These are phyloP conservation scores for Rhizodiscina lignyota DNA, from an alignment of 495 filamentous ascomycete species.

Conservation along the genomic window DNA sequence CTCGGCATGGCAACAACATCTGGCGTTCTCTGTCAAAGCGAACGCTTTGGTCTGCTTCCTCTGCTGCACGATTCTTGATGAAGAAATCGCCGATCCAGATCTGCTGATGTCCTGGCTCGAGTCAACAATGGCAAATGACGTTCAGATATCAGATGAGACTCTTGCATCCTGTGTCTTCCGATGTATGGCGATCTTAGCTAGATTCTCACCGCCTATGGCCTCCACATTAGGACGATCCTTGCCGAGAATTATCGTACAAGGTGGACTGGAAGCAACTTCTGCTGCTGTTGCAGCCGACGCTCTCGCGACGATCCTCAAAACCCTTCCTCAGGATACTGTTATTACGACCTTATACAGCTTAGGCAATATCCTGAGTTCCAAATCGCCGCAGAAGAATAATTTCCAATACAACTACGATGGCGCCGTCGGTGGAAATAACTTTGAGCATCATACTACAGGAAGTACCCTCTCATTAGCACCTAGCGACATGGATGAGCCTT, in stretches of 20 bases:
- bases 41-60: slow-evolving; percentile 67
- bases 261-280: slow-evolving; percentile 42
- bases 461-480: slow-evolving; percentile 64
- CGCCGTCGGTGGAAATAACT: slow-evolving; percentile 9
- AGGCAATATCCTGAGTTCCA: slow-evolving; percentile 65
- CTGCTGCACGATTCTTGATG: slow-evolving; percentile 64
- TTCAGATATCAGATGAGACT: slow-evolving; percentile 61
- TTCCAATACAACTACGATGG: slow-evolving; percentile 8
- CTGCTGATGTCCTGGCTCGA: slow-evolving; percentile 79
- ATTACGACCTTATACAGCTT: slow-evolving; percentile 91
- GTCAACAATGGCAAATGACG: slow-evolving; percentile 52
- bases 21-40: slow-evolving; percentile 75
- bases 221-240: slow-evolving; percentile 65
- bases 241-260: slow-evolving; percentile 70
- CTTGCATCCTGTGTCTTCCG: slow-evolving; percentile 64
- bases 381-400: slow-evolving; percentile 15
- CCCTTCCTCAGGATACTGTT: slow-evolving; percentile 76
- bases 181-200: slow-evolving; percentile 65
- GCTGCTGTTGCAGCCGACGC: slow-evolving; percentile 63
- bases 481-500: slow-evolving; percentile 56
- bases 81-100: slow-evolving; percentile 64
- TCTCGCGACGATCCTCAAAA: slow-evolving; percentile 59
- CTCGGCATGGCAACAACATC: slow-evolving; percentile 70
- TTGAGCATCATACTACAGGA: slow-evolving; percentile 42
- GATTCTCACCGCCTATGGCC: slow-evolving; percentile 51